Evolutionary conservation across 169 alveolate genomes (phyloP).

Genomic region (Eimeria sp.): DNA sequence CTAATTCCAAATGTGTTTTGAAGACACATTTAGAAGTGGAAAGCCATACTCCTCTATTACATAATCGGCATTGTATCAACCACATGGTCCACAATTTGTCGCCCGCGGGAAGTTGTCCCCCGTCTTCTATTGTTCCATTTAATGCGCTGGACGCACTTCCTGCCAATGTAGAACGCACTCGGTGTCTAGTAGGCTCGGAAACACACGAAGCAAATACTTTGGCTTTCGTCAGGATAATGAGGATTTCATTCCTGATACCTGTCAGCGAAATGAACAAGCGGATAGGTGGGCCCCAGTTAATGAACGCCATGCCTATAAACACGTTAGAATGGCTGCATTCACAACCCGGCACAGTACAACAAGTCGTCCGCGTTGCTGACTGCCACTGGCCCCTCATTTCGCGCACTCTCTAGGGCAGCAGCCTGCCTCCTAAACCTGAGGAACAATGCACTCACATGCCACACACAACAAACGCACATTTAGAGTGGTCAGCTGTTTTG

Average conservation of each 20-base stretch:
- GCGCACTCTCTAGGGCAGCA: background rate
- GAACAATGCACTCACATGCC: no score
- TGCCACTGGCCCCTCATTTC: background rate
- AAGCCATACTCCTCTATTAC: no score
- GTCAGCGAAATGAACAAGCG: background rate
- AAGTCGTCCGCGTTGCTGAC: background rate
- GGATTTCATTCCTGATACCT: background rate
- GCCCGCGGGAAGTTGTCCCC: background rate
- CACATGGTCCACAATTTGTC: background rate
- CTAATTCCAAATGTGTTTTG: no score
- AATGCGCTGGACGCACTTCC: background rate
- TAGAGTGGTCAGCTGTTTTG: no score
- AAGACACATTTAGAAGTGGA: no score
- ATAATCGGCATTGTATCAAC: background rate
- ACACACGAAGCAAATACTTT: background rate
- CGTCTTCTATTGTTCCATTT: background rate
- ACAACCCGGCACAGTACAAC: background rate
- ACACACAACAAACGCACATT: no score
- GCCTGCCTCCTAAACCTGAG: background rate
- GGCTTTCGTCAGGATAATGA: background rate
- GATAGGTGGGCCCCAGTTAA: background rate
- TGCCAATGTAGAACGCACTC: background rate
- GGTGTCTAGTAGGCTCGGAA: background rate
- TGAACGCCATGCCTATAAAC: background rate
- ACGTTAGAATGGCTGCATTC: background rate